phyloP scores from a whole-genome alignment of 2,329 filamentous ascomycete species.

The Setomelanomma holmii region DNA sequence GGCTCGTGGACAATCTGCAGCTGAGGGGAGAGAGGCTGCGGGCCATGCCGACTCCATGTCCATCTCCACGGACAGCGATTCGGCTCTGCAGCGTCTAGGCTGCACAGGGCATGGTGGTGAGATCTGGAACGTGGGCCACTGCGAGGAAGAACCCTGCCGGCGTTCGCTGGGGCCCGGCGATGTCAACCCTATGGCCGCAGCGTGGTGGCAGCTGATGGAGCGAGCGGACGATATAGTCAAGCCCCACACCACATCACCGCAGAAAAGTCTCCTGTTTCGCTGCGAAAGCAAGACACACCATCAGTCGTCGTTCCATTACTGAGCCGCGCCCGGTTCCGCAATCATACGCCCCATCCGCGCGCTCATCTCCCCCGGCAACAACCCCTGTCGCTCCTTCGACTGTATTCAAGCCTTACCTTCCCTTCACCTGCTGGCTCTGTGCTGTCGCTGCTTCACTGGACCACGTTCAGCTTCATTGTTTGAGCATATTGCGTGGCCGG shows the following conservation, averaged over 20 bases:
- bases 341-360: neutral
- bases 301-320: neutral
- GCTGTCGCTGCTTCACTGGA: conserved; percentile 4
- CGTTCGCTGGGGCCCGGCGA: neutral
- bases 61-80: neutral
- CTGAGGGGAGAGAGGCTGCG: neutral
- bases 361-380: neutral
- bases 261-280: neutral
- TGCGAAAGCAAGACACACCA: neutral
- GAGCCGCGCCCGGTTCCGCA: neutral
- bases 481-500: conserved; percentile 3
- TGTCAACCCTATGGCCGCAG: conserved; percentile 1
- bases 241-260: conserved; percentile 1
- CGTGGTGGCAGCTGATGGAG: conserved; percentile 8
- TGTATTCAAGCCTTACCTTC: neutral
- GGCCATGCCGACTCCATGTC: neutral
- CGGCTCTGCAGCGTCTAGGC: neutral
- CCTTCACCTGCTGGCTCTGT: neutral
- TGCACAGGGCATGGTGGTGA: conserved; percentile 1
- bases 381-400: neutral
- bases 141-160: conserved; percentile 8
- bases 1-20: neutral
- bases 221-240: conserved; percentile 2
- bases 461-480: conserved; percentile 4
- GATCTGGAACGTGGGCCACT: conserved; percentile 20